phyloP scores from a whole-genome alignment of 73 alveolate genomes.

The Tetrahymena borealis region DNA sequence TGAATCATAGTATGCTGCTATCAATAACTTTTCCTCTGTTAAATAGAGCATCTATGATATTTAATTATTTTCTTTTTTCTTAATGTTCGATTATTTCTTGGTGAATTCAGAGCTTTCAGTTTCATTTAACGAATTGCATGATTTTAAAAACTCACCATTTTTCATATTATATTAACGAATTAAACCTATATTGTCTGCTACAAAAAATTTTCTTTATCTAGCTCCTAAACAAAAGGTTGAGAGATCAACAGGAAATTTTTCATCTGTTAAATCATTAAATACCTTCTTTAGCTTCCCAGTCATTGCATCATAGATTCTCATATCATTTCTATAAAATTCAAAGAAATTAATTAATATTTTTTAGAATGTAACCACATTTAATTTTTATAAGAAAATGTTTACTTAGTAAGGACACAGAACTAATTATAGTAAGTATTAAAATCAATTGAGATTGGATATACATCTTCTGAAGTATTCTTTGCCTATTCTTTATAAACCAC shows the following conservation, averaged over 20 bases:
- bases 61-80: constrained; percentile 48
- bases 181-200: constrained; percentile 82
- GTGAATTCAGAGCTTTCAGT: constrained; percentile 54
- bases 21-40: constrained; percentile 64
- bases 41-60: constrained; percentile 44
- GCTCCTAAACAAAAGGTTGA: constrained; percentile 77
- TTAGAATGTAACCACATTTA: too few relatives aligned
- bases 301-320: constrained; percentile 83
- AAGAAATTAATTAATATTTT: not conserved
- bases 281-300: constrained; percentile 77
- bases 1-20: constrained; percentile 80
- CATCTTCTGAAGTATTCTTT: constrained; percentile 51
- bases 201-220: constrained; percentile 75
- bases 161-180: constrained; percentile 82
- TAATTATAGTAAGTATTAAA: constrained; percentile 76
- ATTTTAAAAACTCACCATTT: constrained; percentile 64
- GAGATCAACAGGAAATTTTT: constrained; percentile 67
- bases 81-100: constrained; percentile 51
- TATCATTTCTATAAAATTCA: constrained; percentile 33
- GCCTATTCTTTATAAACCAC: constrained; percentile 25
- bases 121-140: constrained; percentile 39
- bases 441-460: constrained; percentile 70
- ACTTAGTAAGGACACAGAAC: constrained; percentile 58
- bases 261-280: constrained; percentile 73
- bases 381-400: not conserved